Evolutionary conservation across 441 rosid species (phyloP).

Genomic region (Aleurites moluccanus): DNA sequence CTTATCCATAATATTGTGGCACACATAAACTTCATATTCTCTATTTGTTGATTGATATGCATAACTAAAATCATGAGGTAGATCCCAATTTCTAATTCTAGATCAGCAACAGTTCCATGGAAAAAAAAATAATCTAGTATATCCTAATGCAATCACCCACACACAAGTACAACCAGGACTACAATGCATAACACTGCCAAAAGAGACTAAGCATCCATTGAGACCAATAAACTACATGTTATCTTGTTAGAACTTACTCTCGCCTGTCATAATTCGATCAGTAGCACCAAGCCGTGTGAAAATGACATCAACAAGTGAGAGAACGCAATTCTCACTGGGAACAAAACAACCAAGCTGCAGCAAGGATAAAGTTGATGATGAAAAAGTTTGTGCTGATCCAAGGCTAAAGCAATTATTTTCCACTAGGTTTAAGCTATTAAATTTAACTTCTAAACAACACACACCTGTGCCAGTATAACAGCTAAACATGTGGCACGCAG

Average conservation of each 20-base stretch:
- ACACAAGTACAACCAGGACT: neutral
- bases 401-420: conserved; percentile 2
- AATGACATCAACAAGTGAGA: conserved; percentile 81
- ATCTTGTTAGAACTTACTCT: conserved; percentile 58
- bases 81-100: neutral
- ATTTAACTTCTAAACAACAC: conserved; percentile 23
- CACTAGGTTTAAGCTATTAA: neutral
- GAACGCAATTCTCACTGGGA: conserved; percentile 64
- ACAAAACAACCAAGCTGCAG: conserved; percentile 92
- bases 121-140: neutral
- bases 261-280: conserved; percentile 95
- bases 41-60: neutral
- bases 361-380: neutral
- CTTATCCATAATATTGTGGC: too few species aligned
- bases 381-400: conserved; percentile 1
- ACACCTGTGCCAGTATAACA: conserved; percentile 86
- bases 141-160: neutral
- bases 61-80: neutral
- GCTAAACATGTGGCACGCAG: conserved; percentile 90
- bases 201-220: conserved; percentile 8
- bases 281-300: conserved; percentile 96
- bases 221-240: conserved; percentile 5
- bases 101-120: neutral
- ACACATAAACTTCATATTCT: neutral
- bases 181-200: neutral